Conservation (phyloP, 2,329 filamentous ascomycete species). For the Chrysoporthe austroafricana region DNA sequence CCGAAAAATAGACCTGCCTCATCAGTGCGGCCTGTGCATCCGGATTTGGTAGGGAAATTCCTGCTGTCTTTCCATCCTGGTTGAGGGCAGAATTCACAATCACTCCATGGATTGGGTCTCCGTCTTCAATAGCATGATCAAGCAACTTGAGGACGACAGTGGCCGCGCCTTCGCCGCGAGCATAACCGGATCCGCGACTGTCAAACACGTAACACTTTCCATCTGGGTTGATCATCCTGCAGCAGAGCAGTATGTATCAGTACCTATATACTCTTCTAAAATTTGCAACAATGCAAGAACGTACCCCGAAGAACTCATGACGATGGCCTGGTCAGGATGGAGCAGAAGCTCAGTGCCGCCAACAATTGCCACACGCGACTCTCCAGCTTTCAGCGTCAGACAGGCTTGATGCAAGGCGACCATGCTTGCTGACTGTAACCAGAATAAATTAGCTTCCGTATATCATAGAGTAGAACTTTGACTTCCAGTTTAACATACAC, state of each 20-base stretch:
- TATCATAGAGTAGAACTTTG: not conserved
- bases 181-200: constrained; percentile 41
- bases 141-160: constrained; percentile 44
- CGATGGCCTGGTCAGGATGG: constrained; percentile 32
- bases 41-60: constrained; percentile 40
- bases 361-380: constrained; percentile 36
- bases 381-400: constrained; percentile 36
- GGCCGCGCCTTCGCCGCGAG: constrained; percentile 43
- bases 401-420: constrained; percentile 39
- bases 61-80: constrained; percentile 44
- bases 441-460: not conserved
- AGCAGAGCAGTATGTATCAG: not conserved
- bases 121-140: constrained; percentile 41
- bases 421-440: constrained; percentile 35
- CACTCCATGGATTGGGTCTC: constrained; percentile 35
- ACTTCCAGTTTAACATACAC: constrained; percentile 26
- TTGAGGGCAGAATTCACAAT: constrained; percentile 43
- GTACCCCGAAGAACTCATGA: constrained; percentile 27
- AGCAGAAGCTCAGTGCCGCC: constrained; percentile 35
- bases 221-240: constrained; percentile 30
- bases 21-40: constrained; percentile 33
- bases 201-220: constrained; percentile 37
- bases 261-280: not conserved
- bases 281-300: not conserved
- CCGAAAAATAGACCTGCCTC: constrained; percentile 29